Evolutionary conservation across 495 filamentous ascomycete genomes (phyloP).

Genomic region (Aspergillus kassunensis): DNA sequence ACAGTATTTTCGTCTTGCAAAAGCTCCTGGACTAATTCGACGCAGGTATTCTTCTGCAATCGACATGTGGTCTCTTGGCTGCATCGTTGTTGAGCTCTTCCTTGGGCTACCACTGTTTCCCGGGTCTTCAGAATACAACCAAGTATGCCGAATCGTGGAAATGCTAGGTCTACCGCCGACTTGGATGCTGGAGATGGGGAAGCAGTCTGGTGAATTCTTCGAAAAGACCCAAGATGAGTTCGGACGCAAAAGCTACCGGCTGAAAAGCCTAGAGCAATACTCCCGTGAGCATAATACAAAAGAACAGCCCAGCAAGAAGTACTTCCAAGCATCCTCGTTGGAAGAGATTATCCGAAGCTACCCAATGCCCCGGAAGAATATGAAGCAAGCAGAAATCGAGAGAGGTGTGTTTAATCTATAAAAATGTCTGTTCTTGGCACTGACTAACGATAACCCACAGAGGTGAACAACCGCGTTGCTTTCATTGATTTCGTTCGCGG

Average conservation of each 20-base stretch:
- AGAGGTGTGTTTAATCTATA: slow-evolving; percentile 62
- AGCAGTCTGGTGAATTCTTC: slow-evolving; percentile 96
- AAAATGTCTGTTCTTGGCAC: background rate
- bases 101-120: slow-evolving; percentile 93
- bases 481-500: slow-evolving; percentile 99
- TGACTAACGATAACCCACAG: slow-evolving; percentile 50
- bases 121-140: slow-evolving; percentile 98
- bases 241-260: slow-evolving; percentile 79
- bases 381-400: slow-evolving; percentile 96
- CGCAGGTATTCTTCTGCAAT: slow-evolving; percentile 92
- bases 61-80: slow-evolving; percentile 99
- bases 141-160: slow-evolving; percentile 94
- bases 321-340: slow-evolving; percentile 89
- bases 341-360: slow-evolving; percentile 97
- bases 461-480: slow-evolving; percentile 96
- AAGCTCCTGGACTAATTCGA: background rate
- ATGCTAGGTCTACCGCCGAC: slow-evolving; percentile 96
- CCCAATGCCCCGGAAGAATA: slow-evolving; percentile 97
- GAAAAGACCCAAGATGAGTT: slow-evolving; percentile 92
- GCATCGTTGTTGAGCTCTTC: slow-evolving; percentile 98
- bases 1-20: background rate
- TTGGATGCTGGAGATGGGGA: slow-evolving; percentile 99
- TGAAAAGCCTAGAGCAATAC: slow-evolving; percentile 98
- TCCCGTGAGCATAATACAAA: slow-evolving; percentile 92
- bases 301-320: slow-evolving; percentile 99